Base-by-base conservation (phyloP, 1,139 yeast genomes). In the Kodamaea sp. region DNA sequence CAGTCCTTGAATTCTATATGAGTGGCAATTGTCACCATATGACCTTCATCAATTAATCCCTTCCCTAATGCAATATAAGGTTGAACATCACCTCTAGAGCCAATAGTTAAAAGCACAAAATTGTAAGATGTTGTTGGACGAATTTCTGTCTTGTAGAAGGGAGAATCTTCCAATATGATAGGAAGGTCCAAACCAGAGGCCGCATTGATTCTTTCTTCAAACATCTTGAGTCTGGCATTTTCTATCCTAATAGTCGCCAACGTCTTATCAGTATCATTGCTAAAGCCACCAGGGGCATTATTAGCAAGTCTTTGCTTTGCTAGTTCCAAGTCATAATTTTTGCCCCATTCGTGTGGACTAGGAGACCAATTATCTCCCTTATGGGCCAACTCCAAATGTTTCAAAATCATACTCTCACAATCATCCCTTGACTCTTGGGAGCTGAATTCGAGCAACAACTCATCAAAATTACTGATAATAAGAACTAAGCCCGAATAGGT, bases 51-150 rank as follows among this genome's bases (percentile, higher is more conserved):
- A 29, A 78, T 59, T 30, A 90, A 64, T 0, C 92, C 96, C 47
- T 80, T 78, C 1, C 87, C 94, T n/a, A 90, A 62, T 0, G 97
- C 92, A 44, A 90, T 83, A 54, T 89, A 92, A 0, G 97, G 97
- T 56, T 90, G 97, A 6, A 90, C 97, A 59, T 90, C 97, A 27
- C 97, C 97, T 38, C 97, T 69, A 0, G 96, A 87, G 0, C 97
- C 97, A 52, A 90, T 90, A 0, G 97, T 90, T 38, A 90, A 62
- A 36, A 89, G 63, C 0, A 88, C 83, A 49, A 90, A 76, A 27
- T 73, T 76, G 44, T 73, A 73, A 1, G 78, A 63, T 16, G 75
- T 73, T 0, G 67, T 54, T 0, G 88, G 82, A 32, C 64, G 69
- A 18, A 80, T 61, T 35, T 66, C 74, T 0, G 80, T 74, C 40